Evolutionary conservation across 1,284 basidiomycete genomes (phyloP).

Genomic region (Ustilago shanxiensis): DNA sequence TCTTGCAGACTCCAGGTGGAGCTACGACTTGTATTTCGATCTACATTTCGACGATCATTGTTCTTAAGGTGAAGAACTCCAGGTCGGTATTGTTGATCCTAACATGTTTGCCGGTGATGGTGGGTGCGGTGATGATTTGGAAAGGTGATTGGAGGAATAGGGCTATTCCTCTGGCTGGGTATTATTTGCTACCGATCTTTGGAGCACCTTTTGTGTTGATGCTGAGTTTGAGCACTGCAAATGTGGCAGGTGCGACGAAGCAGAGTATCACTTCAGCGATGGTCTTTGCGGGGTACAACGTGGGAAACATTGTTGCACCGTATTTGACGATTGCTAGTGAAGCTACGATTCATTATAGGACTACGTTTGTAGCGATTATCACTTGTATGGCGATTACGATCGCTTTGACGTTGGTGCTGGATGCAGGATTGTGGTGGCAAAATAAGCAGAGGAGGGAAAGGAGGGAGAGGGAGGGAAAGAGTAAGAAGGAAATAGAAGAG

Average conservation of each 20-base stretch:
- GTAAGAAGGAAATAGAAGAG: conserved; percentile 27
- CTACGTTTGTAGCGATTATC: conserved; percentile 73
- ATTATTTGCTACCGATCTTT: conserved; percentile 72
- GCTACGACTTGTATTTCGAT: conserved; percentile 72
- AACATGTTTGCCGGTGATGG: conserved; percentile 72
- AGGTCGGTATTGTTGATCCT: conserved; percentile 71
- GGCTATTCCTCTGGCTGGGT: conserved; percentile 73
- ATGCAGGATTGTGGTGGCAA: conserved; percentile 39
- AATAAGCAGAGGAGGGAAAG: conserved; percentile 32
- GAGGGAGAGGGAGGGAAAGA: conserved; percentile 23
- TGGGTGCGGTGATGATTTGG: conserved; percentile 73
- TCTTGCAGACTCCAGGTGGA: conserved; percentile 71
- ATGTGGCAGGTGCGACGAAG: conserved; percentile 73
- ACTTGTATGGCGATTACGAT: conserved; percentile 62
- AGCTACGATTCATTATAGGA: conserved; percentile 71
- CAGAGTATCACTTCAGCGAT: conserved; percentile 71
- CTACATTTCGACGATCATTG: conserved; percentile 71
- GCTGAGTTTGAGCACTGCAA: conserved; percentile 71
- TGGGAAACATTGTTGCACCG: conserved; percentile 59
- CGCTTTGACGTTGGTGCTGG: conserved; percentile 38
- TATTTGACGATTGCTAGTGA: conserved; percentile 68
- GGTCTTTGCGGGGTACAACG: conserved; percentile 71
- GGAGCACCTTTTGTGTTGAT: conserved; percentile 73
- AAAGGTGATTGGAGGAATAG: conserved; percentile 71
- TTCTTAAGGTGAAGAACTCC: conserved; percentile 70